Base-by-base conservation (phyloP, 2,329 filamentous ascomycete genomes). In the Fusarium subtropicale region DNA sequence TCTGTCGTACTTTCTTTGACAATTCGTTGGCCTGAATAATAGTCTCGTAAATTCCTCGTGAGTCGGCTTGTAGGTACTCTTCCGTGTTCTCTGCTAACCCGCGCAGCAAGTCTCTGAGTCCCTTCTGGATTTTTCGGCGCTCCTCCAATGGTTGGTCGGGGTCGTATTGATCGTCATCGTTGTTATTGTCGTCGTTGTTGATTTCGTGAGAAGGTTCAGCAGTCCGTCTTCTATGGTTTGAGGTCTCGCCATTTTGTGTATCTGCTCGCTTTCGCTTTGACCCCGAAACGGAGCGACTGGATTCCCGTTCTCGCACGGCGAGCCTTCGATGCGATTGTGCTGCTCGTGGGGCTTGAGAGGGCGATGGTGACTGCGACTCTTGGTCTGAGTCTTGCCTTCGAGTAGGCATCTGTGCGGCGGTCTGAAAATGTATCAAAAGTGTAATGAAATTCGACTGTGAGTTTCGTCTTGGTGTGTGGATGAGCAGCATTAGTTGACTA, bases 101-200 rank as follows among this genome's bases (percentile, higher is more conserved):
- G 34, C 82, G 91, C 77, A 81, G 83, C n/a, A 97, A 83, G 44
- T 90, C 88, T 66, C 94, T 87, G 61, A 94, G 85, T 12, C 85
- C 86, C 60, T 88, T 88, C 63, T 94, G 91, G 34, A 97, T 81
- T 55, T 84, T 81, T 26, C 94, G 87, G 41, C 93, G 88, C 78
- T 94, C 87, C 44, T 91, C 87, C 15, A 91, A 83, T 59, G 93
- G 85, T 76, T 97, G 95, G 64, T 97, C 90, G 1, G 94, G 94
- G 75, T 97, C 92, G 78, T 94, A 97, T 7, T 84, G 82, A 22
- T 87, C 83, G 33, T 64, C 67, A 18, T 58, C 64, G 12, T 61
- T 36, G 12, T 61, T 36, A 28, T 52, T 44, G 20, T 71, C 69
- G 26, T 72, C 66, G 18, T 71, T 47, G 48, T 68, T 66, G 46